phyloP scores from a whole-genome alignment of 2,329 filamentous ascomycete genomes.

The Aspergillus fumigatus region DNA sequence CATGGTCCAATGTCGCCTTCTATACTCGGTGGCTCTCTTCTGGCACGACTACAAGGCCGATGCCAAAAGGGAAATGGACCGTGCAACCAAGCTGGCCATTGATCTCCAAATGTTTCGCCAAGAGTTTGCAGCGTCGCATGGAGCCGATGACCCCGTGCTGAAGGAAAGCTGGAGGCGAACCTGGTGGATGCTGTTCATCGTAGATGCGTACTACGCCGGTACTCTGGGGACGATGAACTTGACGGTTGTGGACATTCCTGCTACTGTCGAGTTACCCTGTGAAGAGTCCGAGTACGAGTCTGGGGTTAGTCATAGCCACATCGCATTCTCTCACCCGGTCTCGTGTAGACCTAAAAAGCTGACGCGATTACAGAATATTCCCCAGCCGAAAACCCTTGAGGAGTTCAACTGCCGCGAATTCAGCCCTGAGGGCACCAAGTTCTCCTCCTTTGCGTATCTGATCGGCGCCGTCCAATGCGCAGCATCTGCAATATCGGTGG shows the following conservation, averaged over 20 bases:
- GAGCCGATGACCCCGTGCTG: slow-evolving; percentile 42
- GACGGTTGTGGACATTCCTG: neutral
- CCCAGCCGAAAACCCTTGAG: slow-evolving; percentile 22
- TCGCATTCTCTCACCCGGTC: too few species aligned
- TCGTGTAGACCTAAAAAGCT: neutral
- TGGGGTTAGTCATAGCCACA: too few species aligned
- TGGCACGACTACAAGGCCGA: too few species aligned
- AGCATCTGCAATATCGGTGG: too few species aligned
- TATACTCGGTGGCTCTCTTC: too few species aligned
- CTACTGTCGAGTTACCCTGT: too few species aligned
- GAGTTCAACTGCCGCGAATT: slow-evolving; percentile 34
- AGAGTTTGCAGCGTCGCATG: slow-evolving; percentile 40
- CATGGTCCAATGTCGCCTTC: too few species aligned
- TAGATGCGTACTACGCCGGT: slow-evolving; percentile 74
- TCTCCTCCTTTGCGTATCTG: slow-evolving; percentile 34
- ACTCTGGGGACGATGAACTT: slow-evolving; percentile 33
- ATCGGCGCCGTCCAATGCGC: slow-evolving; percentile 20
- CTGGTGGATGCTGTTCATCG: slow-evolving; percentile 51
- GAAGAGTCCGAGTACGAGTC: too few species aligned
- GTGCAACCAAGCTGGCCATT: too few species aligned
- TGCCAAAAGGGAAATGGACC: too few species aligned
- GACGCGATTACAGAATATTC: slow-evolving; percentile 5
- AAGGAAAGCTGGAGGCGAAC: slow-evolving; percentile 45
- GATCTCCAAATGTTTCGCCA: too few species aligned
- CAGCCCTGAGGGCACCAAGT: slow-evolving; percentile 13